Evolutionary conservation across 495 filamentous ascomycete species (phyloP), one percentile per base, ranked within the genome.

Genomic region (Xylaria scruposa): DNA sequence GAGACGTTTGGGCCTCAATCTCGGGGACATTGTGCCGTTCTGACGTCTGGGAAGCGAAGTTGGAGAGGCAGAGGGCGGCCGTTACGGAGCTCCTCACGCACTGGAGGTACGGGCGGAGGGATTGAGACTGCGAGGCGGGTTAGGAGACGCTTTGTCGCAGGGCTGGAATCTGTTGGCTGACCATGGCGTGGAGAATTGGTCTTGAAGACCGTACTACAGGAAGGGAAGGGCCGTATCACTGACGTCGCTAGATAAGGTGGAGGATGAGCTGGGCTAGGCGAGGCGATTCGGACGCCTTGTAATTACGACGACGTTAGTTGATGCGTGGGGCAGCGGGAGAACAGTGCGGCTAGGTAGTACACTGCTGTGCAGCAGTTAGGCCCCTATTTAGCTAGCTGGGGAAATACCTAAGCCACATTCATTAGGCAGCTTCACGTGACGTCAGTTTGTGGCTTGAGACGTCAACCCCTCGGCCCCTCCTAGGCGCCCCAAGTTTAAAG

Each of bases 11-110:
- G 58, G 96, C 94, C 84, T 99, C 97, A 77, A 99, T 93, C 81
- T 98, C 96, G 26, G 97, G 97, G 36, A 98, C 95, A 85, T 98
- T 98, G 83, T 97, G 97, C 71, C 97, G 88, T 85, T 99, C 97
- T 56, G 94, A 91, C 21, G 93, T 92, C 80, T 99, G 97, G 47
- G 95, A 98, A 61, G 95, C 95, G 81, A 99, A 99, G 86, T 99
- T 96, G 81, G 93, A 94, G 61, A 99, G 91, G 61, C 93, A 94
- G 72, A 98, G 92, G 66, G 97, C 96, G 68, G 96, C 94, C 4
- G 93, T 98, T 64, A 98, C 88, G 72, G 93, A 97, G 64, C 93
- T 94, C 77, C 96, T 94, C 72, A 98, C 95, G 82, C 93, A 95
- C 85, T 97, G 94, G 70, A 98, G 93, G 80, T 99, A 99, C 7